Conservation (phyloP, 2,329 filamentous ascomycete species). For the Aspergillus pseudoglaucus region DNA sequence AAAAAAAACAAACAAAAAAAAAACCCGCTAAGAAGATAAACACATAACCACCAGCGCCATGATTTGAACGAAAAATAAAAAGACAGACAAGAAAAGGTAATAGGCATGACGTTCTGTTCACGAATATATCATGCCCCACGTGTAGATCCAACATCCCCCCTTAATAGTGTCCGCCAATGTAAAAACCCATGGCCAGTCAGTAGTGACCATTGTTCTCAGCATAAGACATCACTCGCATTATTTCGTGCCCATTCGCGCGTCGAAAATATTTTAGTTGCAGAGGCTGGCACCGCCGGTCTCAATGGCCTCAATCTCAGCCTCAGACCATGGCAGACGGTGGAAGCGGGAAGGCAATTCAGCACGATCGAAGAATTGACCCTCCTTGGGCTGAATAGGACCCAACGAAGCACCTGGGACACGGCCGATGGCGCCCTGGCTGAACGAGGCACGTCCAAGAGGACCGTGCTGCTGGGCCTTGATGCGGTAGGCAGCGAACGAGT, state of each 20-base stretch:
- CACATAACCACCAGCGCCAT: slow-evolving; percentile 29
- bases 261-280: slow-evolving; percentile 39
- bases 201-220: not conserved
- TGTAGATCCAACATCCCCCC: too few relatives aligned
- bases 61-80: slow-evolving; percentile 10
- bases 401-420: slow-evolving; percentile 61
- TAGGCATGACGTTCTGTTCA: too few relatives aligned
- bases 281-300: slow-evolving; percentile 83
- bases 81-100: not conserved
- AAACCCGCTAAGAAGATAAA: slow-evolving; percentile 17
- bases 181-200: not conserved
- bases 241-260: slow-evolving; percentile 12
- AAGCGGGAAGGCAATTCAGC: slow-evolving; percentile 82
- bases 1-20: slow-evolving; percentile 7
- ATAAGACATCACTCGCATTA: slow-evolving; percentile 2
- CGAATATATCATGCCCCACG: too few relatives aligned
- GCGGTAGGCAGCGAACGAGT: slow-evolving; percentile 58
- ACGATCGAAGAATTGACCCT: slow-evolving; percentile 80
- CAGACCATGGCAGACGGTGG: slow-evolving; percentile 64
- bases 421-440: slow-evolving; percentile 45
- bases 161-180: not conserved
- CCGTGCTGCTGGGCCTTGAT: slow-evolving; percentile 60
- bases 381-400: slow-evolving; percentile 62
- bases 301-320: slow-evolving; percentile 88
- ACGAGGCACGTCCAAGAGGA: slow-evolving; percentile 43